These are phyloP conservation scores for Chamaenerion angustifolium DNA, from an alignment of 345 rosid species.

Conservation along the genomic window DNA sequence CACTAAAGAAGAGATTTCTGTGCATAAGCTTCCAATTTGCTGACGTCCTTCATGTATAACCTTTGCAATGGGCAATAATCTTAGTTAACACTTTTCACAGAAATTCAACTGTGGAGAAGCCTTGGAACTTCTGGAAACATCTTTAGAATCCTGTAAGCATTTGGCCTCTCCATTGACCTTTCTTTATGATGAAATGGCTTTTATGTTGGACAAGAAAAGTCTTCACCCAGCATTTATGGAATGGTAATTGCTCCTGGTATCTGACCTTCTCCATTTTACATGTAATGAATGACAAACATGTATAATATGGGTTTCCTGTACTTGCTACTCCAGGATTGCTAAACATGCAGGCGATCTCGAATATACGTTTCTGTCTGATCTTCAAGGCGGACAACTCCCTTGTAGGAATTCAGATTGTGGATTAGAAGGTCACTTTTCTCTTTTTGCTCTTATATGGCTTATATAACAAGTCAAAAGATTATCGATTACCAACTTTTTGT, in stretches of 20 bases:
- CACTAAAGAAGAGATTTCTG: no score
- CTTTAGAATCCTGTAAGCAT: conserved; percentile 60
- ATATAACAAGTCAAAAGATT: conserved; percentile 4
- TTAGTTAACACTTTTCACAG: conserved; percentile 19
- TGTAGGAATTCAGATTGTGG: conserved; percentile 26
- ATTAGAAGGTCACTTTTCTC: conserved; percentile 41
- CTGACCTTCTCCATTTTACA: neutral
- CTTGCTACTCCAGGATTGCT: conserved; percentile 39
- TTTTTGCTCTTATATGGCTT: conserved; percentile 6
- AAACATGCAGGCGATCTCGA: conserved; percentile 74
- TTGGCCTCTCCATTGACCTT: conserved; percentile 36
- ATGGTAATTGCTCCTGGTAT: conserved; percentile 32
- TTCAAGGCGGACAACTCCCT: conserved; percentile 42
- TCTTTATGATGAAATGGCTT: conserved; percentile 63
- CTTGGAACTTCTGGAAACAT: conserved; percentile 57
- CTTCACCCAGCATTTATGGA: conserved; percentile 65
- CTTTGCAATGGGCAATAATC: neutral
- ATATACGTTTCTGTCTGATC: conserved; percentile 54
- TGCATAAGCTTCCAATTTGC: neutral
- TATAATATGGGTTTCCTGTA: conserved; percentile 1
- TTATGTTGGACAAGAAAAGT: conserved; percentile 30
- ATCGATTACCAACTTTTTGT: conserved; percentile 4
- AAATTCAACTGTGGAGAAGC: conserved; percentile 54
- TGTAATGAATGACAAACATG: neutral
- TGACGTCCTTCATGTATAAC: neutral